phyloP scores from a whole-genome alignment of 2,329 filamentous ascomycete genomes.

The Chaetomium globosum region DNA sequence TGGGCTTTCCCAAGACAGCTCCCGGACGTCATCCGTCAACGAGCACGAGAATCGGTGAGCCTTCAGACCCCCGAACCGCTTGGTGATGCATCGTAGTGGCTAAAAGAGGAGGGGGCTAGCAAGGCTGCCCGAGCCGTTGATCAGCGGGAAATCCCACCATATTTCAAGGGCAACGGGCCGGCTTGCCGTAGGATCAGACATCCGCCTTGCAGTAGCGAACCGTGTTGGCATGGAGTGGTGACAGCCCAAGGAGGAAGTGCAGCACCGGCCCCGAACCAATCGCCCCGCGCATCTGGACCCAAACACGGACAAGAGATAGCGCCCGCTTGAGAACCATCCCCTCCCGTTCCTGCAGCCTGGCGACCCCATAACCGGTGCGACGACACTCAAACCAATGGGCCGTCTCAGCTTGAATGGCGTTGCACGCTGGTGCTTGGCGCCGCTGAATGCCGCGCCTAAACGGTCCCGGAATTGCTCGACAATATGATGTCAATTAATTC shows the following conservation, averaged over 20 bases:
- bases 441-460: conserved; percentile 38
- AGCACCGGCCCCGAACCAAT: conserved; percentile 15
- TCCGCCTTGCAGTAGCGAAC: conserved; percentile 32
- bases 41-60: background rate
- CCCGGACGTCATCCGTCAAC: conserved; percentile 1
- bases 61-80: background rate
- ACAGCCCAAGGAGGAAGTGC: conserved; percentile 21
- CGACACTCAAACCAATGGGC: conserved; percentile 24
- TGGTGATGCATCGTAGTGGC: conserved; percentile 24
- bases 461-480: conserved; percentile 36
- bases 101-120: conserved; percentile 26
- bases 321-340: conserved; percentile 38
- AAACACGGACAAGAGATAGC: conserved; percentile 28
- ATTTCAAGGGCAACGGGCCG: conserved; percentile 34
- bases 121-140: conserved; percentile 19
- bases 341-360: conserved; percentile 36
- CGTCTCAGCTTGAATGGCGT: conserved; percentile 37
- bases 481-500: conserved; percentile 39
- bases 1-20: conserved; percentile 6
- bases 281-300: conserved; percentile 26
- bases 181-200: conserved; percentile 33
- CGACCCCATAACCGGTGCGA: conserved; percentile 18
- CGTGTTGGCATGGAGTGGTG: conserved; percentile 21
- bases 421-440: conserved; percentile 37
- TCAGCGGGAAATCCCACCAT: conserved; percentile 31